These are phyloP conservation scores for Sporobolomyces roseus DNA, from an alignment of 768 basidiomycete species.

Conservation along the genomic window DNA sequence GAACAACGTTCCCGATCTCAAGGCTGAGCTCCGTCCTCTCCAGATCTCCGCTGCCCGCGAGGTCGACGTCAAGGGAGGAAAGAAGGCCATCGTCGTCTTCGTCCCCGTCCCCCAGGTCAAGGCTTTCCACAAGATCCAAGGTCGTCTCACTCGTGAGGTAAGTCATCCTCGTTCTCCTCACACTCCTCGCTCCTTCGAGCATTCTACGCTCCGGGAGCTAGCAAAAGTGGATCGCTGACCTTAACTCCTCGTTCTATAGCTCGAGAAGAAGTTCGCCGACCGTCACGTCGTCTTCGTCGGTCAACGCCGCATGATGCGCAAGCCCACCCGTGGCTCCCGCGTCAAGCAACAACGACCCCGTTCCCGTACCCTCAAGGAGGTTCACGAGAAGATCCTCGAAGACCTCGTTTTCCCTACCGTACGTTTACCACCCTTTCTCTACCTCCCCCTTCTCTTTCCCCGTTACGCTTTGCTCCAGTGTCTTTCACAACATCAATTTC, in stretches of 20 bases:
- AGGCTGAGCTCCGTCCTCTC: conserved; percentile 86
- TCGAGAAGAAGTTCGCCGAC: conserved; percentile 99
- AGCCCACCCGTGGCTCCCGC: conserved; percentile 88
- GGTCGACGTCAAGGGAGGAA: conserved; percentile 97
- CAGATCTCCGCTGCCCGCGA: conserved; percentile 98
- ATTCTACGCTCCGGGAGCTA: no score
- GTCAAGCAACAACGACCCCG: conserved; percentile 95
- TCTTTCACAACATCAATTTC: not conserved
- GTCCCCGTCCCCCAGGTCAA: conserved; percentile 96
- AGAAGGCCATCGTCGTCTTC: conserved; percentile 98
- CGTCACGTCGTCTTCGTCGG: conserved; percentile 98
- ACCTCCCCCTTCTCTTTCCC: not conserved
- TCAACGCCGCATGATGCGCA: conserved; percentile 96
- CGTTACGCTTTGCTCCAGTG: not conserved
- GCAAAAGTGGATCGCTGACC: not conserved
- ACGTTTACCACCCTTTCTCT: conserved; percentile 9
- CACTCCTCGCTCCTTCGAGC: not conserved
- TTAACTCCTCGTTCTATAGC: conserved; percentile 42
- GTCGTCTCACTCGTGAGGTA: conserved; percentile 56
- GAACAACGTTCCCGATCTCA: conserved; percentile 96
- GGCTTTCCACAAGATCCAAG: conserved; percentile 97
- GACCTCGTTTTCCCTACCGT: conserved; percentile 96
- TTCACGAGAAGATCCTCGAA: conserved; percentile 95
- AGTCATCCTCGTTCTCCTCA: not conserved
- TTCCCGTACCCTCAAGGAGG: conserved; percentile 90